These are phyloP conservation scores for Fraxinus dipetala DNA, from an alignment of 305 asterid species.

Conservation along the genomic window DNA sequence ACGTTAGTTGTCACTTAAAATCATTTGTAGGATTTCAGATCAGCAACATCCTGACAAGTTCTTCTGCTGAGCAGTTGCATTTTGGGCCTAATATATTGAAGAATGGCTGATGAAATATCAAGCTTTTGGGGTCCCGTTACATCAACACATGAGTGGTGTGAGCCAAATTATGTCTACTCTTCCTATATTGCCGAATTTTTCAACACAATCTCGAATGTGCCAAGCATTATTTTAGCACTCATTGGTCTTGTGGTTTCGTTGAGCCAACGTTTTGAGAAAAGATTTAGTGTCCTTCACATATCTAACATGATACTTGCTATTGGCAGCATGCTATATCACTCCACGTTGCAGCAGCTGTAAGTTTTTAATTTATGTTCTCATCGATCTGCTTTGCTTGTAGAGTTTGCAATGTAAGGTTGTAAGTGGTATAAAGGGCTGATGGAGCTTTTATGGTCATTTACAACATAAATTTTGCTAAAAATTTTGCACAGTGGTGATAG, in stretches of 20 bases:
- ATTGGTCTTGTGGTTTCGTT: conserved; percentile 75
- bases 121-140: conserved; percentile 96
- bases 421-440: background rate
- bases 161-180: conserved; percentile 73
- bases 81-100: conserved; percentile 28
- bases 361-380: conserved; percentile 27
- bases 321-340: conserved; percentile 84
- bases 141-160: conserved; percentile 91
- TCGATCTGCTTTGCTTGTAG: conserved; percentile 13
- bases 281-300: conserved; percentile 81
- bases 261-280: conserved; percentile 76
- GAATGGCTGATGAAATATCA: conserved; percentile 60
- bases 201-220: conserved; percentile 77
- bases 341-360: conserved; percentile 73
- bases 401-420: background rate
- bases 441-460: background rate
- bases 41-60: conserved; percentile 10
- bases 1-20: background rate
- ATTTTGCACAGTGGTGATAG: background rate
- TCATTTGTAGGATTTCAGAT: conserved; percentile 30
- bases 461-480: too few relatives aligned
- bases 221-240: conserved; percentile 68
- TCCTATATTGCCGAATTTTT: conserved; percentile 80
- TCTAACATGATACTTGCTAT: conserved; percentile 79
- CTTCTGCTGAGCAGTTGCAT: background rate